Evolutionary conservation across 129 eudicot genomes (phyloP), one percentile per base, ranked within the genome.

Genomic region (Arctium lappa): DNA sequence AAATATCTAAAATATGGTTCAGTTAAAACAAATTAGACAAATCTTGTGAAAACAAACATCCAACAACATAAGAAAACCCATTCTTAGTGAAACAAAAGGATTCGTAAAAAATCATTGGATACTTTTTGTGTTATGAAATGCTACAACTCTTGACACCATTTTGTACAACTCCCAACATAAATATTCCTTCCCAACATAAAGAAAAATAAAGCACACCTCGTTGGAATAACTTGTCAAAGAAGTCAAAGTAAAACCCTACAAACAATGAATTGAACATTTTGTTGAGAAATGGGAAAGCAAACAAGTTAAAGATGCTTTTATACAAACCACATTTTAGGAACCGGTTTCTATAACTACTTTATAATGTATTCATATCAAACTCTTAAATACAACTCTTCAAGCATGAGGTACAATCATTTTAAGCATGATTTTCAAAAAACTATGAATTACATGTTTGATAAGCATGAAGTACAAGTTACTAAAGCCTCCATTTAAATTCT

Each of bases 151-250:
- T 53, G 0, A 71, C 71, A 78, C 16, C 79, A 56, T n/a, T 62
- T 78, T 72, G 69, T 83, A 78, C 86, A 77, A 39, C 86, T 83
- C 69, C 78, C 79, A 29, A 76, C 27, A 71, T 53, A 80, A 71
- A 80, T 80, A 71, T 80, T 80, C 83, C 70, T 33, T 34, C 53
- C 77, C 71, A 70, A 53, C 44, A 39, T 40, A 78, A 63, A 12
- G 53, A 76, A 39, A 39, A 6, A 4, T 39, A 0, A 39, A 39
- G 3, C 44, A 66, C 27, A 27, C 6, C 5, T 39, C 3, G 44
- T 39, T 39, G 44, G 18, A 72, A 16, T 48, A 15, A 72, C 16
- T 5, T 6, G 38, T n/a, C 63, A 40, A 48, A 18, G 44, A n/a
- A 75, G 56, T 32, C 50, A 18, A 44, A 32, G 63, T 48, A 78